Conservation (phyloP, 1,284 basidiomycete species). For the Lignosus rhinocerotis region DNA sequence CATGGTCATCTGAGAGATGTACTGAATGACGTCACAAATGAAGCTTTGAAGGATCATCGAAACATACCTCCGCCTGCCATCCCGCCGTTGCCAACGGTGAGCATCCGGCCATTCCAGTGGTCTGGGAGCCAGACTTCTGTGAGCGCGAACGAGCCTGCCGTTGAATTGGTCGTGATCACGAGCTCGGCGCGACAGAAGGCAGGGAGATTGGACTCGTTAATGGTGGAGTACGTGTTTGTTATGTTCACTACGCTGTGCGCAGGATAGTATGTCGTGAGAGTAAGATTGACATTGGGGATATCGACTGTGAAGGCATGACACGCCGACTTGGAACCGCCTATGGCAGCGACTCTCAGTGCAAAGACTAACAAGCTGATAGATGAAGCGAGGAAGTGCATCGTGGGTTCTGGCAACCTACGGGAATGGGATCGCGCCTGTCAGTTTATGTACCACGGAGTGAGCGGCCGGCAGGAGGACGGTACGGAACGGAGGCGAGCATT, state of each 20-base stretch:
- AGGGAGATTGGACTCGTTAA: constrained; percentile 21
- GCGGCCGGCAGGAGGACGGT: too few species aligned
- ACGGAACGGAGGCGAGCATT: too few species aligned
- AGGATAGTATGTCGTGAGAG: constrained; percentile 15
- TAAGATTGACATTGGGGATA: constrained; percentile 9
- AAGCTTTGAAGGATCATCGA: too few species aligned
- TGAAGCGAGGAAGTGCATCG: constrained; percentile 2
- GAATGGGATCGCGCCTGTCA: background rate
- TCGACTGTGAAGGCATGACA: constrained; percentile 11
- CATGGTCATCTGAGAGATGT: background rate
- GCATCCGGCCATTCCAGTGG: constrained; percentile 30
- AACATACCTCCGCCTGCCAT: constrained; percentile 30
- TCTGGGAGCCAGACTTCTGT: constrained; percentile 34
- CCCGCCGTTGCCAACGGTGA: constrained; percentile 32
- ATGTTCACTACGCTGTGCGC: constrained; percentile 21
- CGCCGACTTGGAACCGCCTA: background rate
- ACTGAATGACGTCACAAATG: background rate
- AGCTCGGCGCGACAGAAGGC: constrained; percentile 27
- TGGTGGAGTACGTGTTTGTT: constrained; percentile 25
- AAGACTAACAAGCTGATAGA: constrained; percentile 7
- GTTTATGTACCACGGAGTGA: constrained; percentile 4
- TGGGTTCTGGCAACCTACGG: too few species aligned
- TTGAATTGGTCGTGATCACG: constrained; percentile 25
- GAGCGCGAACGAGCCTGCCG: constrained; percentile 26
- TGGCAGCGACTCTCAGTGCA: background rate